phyloP scores from a whole-genome alignment of 306 rosid species.

The Albizia julibrissin region DNA sequence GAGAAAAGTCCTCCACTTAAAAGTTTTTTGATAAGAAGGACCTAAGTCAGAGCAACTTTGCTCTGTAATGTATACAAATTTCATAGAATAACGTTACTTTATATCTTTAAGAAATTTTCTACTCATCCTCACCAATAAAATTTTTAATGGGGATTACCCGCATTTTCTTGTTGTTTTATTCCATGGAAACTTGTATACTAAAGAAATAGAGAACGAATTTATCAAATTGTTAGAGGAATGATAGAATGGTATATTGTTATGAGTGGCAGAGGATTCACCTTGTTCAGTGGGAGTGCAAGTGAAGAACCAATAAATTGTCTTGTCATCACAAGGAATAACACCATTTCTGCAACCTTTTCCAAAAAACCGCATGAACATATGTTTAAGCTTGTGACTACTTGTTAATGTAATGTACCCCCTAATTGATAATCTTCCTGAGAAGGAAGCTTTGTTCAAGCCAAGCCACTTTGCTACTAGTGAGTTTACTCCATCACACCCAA shows the following conservation, averaged over 20 bases:
- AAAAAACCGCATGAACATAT: slow-evolving; percentile 39
- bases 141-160: too few species aligned
- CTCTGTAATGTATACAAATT: too few species aligned
- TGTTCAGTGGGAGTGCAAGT: slow-evolving; percentile 55
- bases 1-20: too few species aligned
- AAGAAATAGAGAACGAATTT: neutral
- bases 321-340: slow-evolving; percentile 50
- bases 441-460: slow-evolving; percentile 56
- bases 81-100: too few species aligned
- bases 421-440: slow-evolving; percentile 50
- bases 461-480: slow-evolving; percentile 73
- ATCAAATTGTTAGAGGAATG: neutral
- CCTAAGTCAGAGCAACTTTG: too few species aligned
- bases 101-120: too few species aligned
- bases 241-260: neutral
- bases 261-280: slow-evolving; percentile 45
- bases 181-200: neutral
- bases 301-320: slow-evolving; percentile 56
- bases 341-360: slow-evolving; percentile 67
- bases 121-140: too few species aligned
- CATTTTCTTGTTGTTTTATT: neutral
- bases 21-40: too few species aligned
- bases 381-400: slow-evolving; percentile 43
- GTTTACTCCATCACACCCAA: slow-evolving; percentile 89
- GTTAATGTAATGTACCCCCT: slow-evolving; percentile 48